Base-by-base conservation (phyloP, 768 basidiomycete species). In the Scleroderma citrinum region DNA sequence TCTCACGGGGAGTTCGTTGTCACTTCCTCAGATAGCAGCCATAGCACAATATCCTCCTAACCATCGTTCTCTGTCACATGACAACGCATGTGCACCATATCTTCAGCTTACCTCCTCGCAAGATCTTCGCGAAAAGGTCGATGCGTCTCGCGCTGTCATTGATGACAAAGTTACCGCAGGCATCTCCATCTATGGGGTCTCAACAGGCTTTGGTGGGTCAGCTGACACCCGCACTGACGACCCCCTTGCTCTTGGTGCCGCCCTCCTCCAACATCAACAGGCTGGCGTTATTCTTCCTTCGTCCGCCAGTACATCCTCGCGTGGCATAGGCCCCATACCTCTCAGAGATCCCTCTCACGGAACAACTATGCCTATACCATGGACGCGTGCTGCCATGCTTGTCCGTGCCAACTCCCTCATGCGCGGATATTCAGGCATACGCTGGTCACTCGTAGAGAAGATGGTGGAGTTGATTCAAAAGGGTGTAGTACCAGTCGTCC, bases 381-480 rank as follows among this genome's bases (percentile, higher is more conserved):
- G 92, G 87, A 89, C 92, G 29, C 83, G 90, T 46, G 91, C 85
- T 13, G 88, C 91, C 1, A 90, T 93, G 59, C 68, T 91, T 10
- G 76, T 94, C 57, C 87, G 91, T 55, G 85, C 88, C 76, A 94
- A 93, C 67, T 91, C 88, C 3, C 79, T 94, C 38, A 82, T 91
- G 47, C 83, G 92, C 5, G 91, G 90, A 0, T 91, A 93, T 68
- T 91, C 88, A 19, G 92, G 86, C 31, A 82, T 94, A 13, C 78
- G 90, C 32, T 83, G 83, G 77, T 81, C 84, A 52, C 77, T 93
- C 44, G 78, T 93, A 49, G 75, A 87, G 63, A 82, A 82, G 59
- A 90, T 94, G 81, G 77, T 76, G 51, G 75, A 78, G 19, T 75
- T 91, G 35, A 76, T 93, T 35, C 69, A 72, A 29, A 79, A 80